Conservation (phyloP, 257 asterid genomes). For the Primulina tabacum region DNA sequence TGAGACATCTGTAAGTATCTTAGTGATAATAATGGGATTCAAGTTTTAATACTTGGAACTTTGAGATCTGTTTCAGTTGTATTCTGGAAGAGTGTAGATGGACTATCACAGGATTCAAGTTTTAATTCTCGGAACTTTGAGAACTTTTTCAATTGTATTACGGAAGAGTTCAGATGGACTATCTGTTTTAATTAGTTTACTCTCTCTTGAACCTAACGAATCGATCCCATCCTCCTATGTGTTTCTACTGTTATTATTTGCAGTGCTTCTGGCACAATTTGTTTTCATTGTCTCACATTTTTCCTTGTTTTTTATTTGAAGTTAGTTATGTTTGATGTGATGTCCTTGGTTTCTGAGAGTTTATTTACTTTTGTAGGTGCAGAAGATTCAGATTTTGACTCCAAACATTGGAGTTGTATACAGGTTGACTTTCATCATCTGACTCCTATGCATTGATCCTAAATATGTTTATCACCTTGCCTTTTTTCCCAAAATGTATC, state of each 20-base stretch:
- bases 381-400: constrained; percentile 91
- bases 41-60: background rate
- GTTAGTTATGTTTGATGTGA: background rate
- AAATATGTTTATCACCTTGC: background rate
- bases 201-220: background rate
- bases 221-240: background rate
- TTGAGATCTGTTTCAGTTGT: background rate
- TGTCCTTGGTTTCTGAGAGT: constrained; percentile 5
- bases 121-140: too few relatives aligned
- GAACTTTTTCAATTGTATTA: background rate
- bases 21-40: background rate
- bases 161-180: background rate
- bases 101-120: background rate
- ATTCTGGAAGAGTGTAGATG: background rate
- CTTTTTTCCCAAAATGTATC: background rate
- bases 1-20: constrained; percentile 81
- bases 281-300: background rate
- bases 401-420: constrained; percentile 96
- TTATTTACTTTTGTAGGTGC: constrained; percentile 55
- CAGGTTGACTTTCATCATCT: constrained; percentile 48
- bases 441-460: background rate
- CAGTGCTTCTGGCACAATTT: background rate
- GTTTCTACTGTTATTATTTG: constrained; percentile 1
- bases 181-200: background rate
- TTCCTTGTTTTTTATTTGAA: background rate